Base-by-base conservation (phyloP, 768 basidiomycete genomes). In the Russula earlei region DNA sequence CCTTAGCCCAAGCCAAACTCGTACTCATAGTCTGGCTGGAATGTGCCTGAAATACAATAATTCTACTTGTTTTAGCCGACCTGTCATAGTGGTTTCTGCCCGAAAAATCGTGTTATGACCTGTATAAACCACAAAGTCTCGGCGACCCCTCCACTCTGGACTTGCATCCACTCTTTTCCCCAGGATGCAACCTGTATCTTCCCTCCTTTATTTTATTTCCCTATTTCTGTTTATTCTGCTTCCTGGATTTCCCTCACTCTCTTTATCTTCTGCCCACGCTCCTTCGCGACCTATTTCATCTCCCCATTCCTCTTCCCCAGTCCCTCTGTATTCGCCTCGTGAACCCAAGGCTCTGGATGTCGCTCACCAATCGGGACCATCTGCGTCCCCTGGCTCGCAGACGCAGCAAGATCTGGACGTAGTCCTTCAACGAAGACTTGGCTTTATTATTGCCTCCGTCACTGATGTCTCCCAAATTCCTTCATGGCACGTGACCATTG, bases 321-420 rank as follows among this genome's bases (percentile, higher is more conserved):
- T 14, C 37, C 49, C 10, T 20, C 19, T 40, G 14, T 17, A 8
- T 41, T 17, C n/a, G 9, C 6, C 40, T 17, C 15, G n/a, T 31
- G 4, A 1, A 1, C 10, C 31, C 19, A 9, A 52, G 2, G 14
- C 7, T 19, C 14, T 19, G 1, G 20, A 20, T 0, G 29, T 7
- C 19, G 5, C 20, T 14, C 17, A 14, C 40, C 25, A 24, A 12
- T 14, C 34, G 11, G 34, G 15, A 14, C 34, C 5, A 15, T 14
- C 34, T 36, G 34, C 12, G 11, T 36, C 15, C 14, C 12, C 15
- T 14, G 34, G 53, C 20, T 9, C 52, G 7, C 25, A 37, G 34
- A 33, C 54, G 14, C n/a, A 36, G 8, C 48, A 55, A 50, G 59
- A 56, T 40, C 49, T 62, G 59, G 7, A 60, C 14, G 60, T 52